phyloP scores from a whole-genome alignment of 805 yeast species.

The Wickerhamiella domercqiae region DNA sequence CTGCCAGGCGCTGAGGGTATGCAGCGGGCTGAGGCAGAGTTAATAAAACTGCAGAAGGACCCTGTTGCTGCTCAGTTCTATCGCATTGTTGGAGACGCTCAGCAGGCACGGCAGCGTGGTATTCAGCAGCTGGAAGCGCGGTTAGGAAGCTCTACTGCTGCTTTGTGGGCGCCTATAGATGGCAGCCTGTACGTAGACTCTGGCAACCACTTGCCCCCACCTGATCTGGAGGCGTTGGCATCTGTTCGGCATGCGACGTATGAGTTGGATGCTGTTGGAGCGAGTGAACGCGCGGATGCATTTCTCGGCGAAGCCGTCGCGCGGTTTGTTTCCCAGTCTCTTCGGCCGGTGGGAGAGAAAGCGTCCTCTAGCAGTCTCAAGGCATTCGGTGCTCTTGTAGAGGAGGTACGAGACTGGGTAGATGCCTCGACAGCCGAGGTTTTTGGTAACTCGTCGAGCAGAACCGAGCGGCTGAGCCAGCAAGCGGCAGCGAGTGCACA shows the following conservation, averaged over 20 bases:
- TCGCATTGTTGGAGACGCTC: conserved; percentile 50
- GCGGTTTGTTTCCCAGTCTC: conserved; percentile 12
- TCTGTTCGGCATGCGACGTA: not conserved
- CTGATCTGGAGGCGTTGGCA: not conserved
- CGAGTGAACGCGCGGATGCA: conserved; percentile 16
- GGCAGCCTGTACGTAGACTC: conserved; percentile 1
- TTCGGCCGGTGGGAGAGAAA: conserved; percentile 2
- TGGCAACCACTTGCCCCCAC: conserved; percentile 17
- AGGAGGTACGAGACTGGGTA: conserved; percentile 10
- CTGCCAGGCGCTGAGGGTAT: not conserved
- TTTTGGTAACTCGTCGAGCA: conserved; percentile 5
- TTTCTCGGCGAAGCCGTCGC: conserved; percentile 12
- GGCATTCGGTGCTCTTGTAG: conserved; percentile 5
- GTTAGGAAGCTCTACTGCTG: conserved; percentile 23
- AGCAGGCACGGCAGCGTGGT: conserved; percentile 38
- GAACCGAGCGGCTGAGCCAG: conserved; percentile 2
- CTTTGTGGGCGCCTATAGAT: conserved; percentile 1
- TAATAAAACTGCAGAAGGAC: not conserved
- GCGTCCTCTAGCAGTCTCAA: conserved; percentile 4
- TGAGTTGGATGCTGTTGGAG: not conserved
- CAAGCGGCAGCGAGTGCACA: conserved; percentile 2
- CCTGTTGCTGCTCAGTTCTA: conserved; percentile 27
- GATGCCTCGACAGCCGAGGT: conserved; percentile 4
- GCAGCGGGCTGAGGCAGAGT: not conserved
- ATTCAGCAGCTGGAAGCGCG: conserved; percentile 39